Evolutionary conservation across 108 stramenopile genomes (phyloP).

Genomic region (Chaetoceros tenuissimus): DNA sequence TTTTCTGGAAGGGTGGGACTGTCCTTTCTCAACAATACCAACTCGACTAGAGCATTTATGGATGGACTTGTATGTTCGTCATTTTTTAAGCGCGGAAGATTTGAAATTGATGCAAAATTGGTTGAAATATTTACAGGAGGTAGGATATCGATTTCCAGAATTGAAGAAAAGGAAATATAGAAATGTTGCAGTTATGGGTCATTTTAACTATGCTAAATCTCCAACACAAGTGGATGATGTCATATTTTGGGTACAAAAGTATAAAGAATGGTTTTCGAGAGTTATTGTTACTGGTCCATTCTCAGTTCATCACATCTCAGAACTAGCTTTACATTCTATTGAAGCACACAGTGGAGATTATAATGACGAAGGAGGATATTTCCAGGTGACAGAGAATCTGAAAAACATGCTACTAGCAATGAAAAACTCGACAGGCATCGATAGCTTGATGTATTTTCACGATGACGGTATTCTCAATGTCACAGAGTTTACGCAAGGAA

Average conservation of each 20-base stretch:
- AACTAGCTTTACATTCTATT: neutral
- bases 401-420: neutral
- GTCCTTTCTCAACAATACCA: neutral
- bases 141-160: neutral
- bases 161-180: neutral
- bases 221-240: constrained; percentile 1
- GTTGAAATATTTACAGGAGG: neutral
- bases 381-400: neutral
- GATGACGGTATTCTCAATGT: constrained; percentile 4
- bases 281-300: constrained; percentile 1
- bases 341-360: neutral
- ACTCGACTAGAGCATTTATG: neutral
- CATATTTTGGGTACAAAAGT: constrained; percentile 4
- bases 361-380: neutral
- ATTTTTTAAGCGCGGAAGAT: neutral
- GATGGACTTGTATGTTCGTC: neutral
- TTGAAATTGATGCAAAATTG: neutral
- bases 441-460: constrained; percentile 1
- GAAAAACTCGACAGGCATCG: neutral
- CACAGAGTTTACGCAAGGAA: neutral
- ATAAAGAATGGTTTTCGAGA: neutral
- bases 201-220: neutral
- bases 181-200: constrained; percentile 1
- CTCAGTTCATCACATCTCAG: neutral
- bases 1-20: neutral